phyloP scores from a whole-genome alignment of 2,329 filamentous ascomycete species.

The Calonectria crousiana region DNA sequence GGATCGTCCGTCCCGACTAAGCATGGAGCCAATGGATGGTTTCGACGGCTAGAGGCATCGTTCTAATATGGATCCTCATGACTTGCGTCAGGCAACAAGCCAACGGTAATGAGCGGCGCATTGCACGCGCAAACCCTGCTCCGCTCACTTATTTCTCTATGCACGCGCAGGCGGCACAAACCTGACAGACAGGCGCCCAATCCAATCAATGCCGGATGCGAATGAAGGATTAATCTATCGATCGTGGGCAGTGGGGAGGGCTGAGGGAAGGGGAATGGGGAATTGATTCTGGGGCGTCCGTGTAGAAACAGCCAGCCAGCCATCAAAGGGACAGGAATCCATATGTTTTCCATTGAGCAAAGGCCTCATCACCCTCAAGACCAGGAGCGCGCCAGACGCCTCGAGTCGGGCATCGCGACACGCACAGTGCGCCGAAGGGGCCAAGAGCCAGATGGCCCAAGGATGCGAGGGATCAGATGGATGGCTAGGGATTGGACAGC shows the following conservation, averaged over 20 bases:
- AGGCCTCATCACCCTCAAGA: neutral
- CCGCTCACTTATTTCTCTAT: neutral
- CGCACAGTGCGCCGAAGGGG: slow-evolving; percentile 19
- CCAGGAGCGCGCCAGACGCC: neutral
- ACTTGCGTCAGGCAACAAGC: slow-evolving; percentile 24
- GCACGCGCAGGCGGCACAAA: slow-evolving; percentile 7
- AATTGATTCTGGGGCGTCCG: slow-evolving; percentile 6
- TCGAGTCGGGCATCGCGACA: neutral
- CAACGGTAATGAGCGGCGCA: slow-evolving; percentile 12
- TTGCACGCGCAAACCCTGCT: slow-evolving; percentile 14
- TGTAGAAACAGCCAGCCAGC: neutral
- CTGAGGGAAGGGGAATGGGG: slow-evolving; percentile 1
- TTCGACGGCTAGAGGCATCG: neutral
- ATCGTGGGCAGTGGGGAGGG: slow-evolving; percentile 21
- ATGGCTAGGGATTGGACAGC: slow-evolving; percentile 20
- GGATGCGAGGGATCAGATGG: slow-evolving; percentile 23
- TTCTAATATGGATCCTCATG: slow-evolving; percentile 20
- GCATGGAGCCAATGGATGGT: slow-evolving; percentile 3
- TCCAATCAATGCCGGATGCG: slow-evolving; percentile 14
- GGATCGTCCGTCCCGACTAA: slow-evolving; percentile 13
- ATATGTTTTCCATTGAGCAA: neutral
- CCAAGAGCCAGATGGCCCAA: slow-evolving; percentile 11
- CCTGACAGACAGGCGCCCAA: slow-evolving; percentile 7
- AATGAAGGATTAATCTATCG: slow-evolving; percentile 24
- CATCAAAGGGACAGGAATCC: neutral